Percentiles rank a stretch among this genome's conserved stretches.
These are phyloP conservation scores for Letharia lupina DNA, from an alignment of 495 filamentous ascomycete genomes.

Conservation along the genomic window DNA sequence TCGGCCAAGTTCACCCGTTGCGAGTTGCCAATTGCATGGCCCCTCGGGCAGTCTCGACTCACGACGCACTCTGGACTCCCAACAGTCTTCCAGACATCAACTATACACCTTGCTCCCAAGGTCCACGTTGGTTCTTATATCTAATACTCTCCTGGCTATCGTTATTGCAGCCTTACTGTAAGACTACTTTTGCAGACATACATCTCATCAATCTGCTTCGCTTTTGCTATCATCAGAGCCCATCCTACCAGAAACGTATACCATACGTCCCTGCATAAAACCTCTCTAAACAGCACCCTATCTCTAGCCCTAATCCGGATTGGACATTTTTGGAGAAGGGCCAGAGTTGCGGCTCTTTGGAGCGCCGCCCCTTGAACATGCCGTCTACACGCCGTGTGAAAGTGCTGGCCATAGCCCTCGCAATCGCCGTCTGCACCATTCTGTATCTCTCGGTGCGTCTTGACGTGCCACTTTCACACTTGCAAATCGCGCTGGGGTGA, in stretches of 20 bases:
- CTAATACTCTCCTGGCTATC: background rate
- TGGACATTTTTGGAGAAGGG: background rate
- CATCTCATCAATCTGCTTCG: background rate
- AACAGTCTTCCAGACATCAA: background rate
- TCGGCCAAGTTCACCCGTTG: background rate
- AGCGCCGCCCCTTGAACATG: constrained; percentile 38
- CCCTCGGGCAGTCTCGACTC: background rate
- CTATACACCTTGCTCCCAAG: background rate
- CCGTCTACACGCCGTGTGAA: constrained; percentile 61
- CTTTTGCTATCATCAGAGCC: background rate
- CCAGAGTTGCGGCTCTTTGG: background rate
- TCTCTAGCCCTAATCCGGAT: background rate
- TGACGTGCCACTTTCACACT: background rate
- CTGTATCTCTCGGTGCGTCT: constrained; percentile 53
- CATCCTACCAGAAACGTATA: background rate
- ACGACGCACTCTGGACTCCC: background rate
- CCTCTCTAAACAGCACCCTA: background rate
- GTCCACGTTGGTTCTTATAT: background rate
- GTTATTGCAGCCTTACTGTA: background rate
- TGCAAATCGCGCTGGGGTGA: background rate
- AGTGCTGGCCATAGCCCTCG: constrained; percentile 46
- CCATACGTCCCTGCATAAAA: background rate
- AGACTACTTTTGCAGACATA: background rate
- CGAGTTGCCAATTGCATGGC: background rate
- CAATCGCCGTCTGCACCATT: constrained; percentile 49